Percentiles rank a stretch among this genome's conserved stretches.
Evolutionary conservation across 495 filamentous ascomycete species (phyloP).

Genomic region (Poronia punctata): DNA sequence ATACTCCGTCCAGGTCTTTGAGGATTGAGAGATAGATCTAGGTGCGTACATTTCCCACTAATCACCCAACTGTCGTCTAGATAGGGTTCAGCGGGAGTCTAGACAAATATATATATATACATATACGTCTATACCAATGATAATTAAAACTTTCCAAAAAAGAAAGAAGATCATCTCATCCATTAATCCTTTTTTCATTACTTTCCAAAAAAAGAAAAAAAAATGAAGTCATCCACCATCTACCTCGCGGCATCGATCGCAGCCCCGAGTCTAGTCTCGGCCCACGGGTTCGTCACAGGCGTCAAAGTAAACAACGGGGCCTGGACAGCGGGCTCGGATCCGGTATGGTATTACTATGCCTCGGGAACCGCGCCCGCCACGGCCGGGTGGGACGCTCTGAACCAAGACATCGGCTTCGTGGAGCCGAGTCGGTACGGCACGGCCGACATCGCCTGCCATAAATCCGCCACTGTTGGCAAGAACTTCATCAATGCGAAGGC

Average conservation of each 20-base stretch:
- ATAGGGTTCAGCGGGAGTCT: too few species aligned
- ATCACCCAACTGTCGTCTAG: too few species aligned
- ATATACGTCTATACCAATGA: too few species aligned
- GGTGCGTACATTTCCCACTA: conserved; percentile 4
- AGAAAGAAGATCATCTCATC: too few species aligned
- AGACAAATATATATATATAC: too few species aligned
- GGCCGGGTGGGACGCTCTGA: conserved; percentile 36
- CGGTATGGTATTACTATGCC: conserved; percentile 14
- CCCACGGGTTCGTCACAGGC: conserved; percentile 55
- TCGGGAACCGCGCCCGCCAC: conserved; percentile 2
- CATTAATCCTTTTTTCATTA: too few species aligned
- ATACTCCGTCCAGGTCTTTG: too few species aligned
- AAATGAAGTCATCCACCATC: not conserved
- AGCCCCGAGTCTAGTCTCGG: conserved; percentile 22
- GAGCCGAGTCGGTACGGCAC: conserved; percentile 29
- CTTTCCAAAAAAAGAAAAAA: too few species aligned
- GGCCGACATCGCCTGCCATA: conserved; percentile 36
- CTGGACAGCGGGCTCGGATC: conserved; percentile 11
- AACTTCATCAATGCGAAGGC: conserved; percentile 23
- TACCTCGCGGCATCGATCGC: not conserved
- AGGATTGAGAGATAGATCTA: too few species aligned
- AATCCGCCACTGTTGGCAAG: conserved; percentile 25
- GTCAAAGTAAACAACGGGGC: conserved; percentile 52
- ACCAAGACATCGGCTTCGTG: conserved; percentile 47
- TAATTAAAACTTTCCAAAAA: too few species aligned